Conservation (phyloP, 495 filamentous ascomycete genomes). For the Evansstolkia leycettana region DNA sequence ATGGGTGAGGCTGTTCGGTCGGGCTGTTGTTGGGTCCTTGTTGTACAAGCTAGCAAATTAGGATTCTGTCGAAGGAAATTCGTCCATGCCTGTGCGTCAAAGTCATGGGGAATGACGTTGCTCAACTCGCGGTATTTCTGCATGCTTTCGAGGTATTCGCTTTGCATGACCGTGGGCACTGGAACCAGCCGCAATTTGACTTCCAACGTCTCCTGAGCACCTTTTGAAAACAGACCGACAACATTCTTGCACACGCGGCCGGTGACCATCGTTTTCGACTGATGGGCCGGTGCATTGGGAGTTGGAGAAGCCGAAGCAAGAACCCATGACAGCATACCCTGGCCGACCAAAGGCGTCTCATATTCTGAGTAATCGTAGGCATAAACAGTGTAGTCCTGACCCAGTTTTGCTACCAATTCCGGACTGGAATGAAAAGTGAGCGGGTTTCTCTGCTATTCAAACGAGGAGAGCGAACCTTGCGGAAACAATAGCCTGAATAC, state of each 20-base stretch:
- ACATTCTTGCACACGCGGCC: constrained; percentile 81
- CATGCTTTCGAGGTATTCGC: constrained; percentile 53
- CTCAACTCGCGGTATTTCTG: constrained; percentile 47
- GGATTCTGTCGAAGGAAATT: constrained; percentile 52
- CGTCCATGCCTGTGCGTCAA: constrained; percentile 60
- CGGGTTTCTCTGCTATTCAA: constrained; percentile 3
- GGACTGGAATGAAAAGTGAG: constrained; percentile 44
- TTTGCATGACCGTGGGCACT: constrained; percentile 62
- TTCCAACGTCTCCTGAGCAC: constrained; percentile 80
- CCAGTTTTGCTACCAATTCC: constrained; percentile 70
- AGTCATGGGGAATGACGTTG: constrained; percentile 47
- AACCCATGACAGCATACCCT: constrained; percentile 88
- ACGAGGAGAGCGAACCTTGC: constrained; percentile 39
- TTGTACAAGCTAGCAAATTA: constrained; percentile 19
- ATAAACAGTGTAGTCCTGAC: constrained; percentile 91
- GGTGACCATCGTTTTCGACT: constrained; percentile 68
- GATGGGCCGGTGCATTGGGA: constrained; percentile 40
- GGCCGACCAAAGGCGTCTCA: constrained; percentile 83
- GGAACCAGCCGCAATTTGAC: constrained; percentile 83
- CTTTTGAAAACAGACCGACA: constrained; percentile 70
- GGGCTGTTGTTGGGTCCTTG: constrained; percentile 20
- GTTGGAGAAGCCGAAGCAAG: constrained; percentile 50
- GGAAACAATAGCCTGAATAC: constrained; percentile 73
- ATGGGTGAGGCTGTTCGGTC: constrained; percentile 24
- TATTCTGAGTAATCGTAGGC: constrained; percentile 94